Conservation (phyloP, 139 green algal genomes). For the Picochlorum sp. region DNA sequence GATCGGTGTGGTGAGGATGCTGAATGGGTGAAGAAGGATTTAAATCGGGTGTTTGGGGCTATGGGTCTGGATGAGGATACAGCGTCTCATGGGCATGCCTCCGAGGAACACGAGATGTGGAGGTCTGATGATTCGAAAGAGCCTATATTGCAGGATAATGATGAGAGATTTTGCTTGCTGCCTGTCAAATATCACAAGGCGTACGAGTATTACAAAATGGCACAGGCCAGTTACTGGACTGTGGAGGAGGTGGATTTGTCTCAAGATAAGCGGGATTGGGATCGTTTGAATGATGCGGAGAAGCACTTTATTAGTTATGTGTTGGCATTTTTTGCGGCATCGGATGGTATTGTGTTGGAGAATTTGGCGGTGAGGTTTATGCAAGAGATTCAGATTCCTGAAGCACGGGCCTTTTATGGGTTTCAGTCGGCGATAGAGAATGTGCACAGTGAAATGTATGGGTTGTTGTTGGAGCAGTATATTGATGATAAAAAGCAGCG, state of each 20-base stretch:
- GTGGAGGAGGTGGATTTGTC: slow-evolving; percentile 71
- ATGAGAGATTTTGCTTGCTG: slow-evolving; percentile 30
- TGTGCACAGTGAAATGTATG: slow-evolving; percentile 77
- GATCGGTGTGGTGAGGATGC: not conserved
- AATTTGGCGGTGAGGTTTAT: slow-evolving; percentile 79
- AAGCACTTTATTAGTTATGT: slow-evolving; percentile 74
- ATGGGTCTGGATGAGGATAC: not conserved
- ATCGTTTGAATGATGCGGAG: slow-evolving; percentile 51
- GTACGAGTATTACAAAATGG: slow-evolving; percentile 70
- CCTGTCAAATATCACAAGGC: slow-evolving; percentile 32
- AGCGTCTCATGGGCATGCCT: not conserved
- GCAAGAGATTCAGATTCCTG: slow-evolving; percentile 73
- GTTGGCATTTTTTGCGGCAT: slow-evolving; percentile 82
- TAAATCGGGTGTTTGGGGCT: not conserved
- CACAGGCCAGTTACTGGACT: slow-evolving; percentile 67
- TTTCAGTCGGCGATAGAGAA: slow-evolving; percentile 88
- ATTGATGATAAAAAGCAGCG: slow-evolving; percentile 43
- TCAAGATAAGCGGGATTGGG: slow-evolving; percentile 56
- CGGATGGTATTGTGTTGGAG: slow-evolving; percentile 81
- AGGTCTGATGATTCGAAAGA: slow-evolving; percentile 14
- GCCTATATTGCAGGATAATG: slow-evolving; percentile 23
- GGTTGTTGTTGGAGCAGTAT: slow-evolving; percentile 62
- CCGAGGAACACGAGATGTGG: no score
- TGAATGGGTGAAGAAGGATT: not conserved
- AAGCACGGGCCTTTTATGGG: slow-evolving; percentile 76